Evolutionary conservation across 495 filamentous ascomycete genomes (phyloP), one percentile per base, ranked within the genome.

Genomic region (Astrothelium subdiscretum): DNA sequence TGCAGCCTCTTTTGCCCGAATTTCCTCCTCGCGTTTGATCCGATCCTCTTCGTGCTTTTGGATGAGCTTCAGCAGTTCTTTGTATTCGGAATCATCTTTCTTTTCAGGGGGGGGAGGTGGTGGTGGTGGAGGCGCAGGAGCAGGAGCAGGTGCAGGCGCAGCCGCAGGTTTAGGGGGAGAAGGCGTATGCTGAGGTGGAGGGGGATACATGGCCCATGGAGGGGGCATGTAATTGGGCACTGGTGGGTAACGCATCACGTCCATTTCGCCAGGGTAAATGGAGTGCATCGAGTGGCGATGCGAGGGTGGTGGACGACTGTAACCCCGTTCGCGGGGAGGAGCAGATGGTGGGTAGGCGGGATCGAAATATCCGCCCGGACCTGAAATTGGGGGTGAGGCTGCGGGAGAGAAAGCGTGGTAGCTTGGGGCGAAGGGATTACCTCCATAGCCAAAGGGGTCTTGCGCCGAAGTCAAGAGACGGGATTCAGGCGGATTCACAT

Each of bases 41-140:
- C 67, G 66, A 38, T 70, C 66, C 10, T 72, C 70, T 32, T 74
- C 70, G 31, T 70, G 68, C 60, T 70, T 70, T 18, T 72, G 52
- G 29, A 76, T 65, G n/a, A 76, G 62, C 59, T 70, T 66, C 63
- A 71, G 64, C 38, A 76, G 63, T 44, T 64, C 65, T 20, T 67
- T 54, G 35, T 58, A 35, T 11, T 51, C 32, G 4, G 8, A 18
- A 35, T 59, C 57, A 12, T 58, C 57, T 31, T 58, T 40, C 35
- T 61, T 57, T 35, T 64, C 51, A 31, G 48, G 11, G 13, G 62
- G 31, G 12, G 35, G 59, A 24, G 35, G 27, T 38, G 64, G 64
- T 26, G 63, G 15, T 54, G 48, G 48, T 8, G 48, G 5, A 10
- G 48, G 22, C 11, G 48, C 24, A 54, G 48, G 22, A 10, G 24